These are phyloP conservation scores for Daldinia eschscholtzii DNA, from an alignment of 2,329 filamentous ascomycete genomes.

Conservation along the genomic window DNA sequence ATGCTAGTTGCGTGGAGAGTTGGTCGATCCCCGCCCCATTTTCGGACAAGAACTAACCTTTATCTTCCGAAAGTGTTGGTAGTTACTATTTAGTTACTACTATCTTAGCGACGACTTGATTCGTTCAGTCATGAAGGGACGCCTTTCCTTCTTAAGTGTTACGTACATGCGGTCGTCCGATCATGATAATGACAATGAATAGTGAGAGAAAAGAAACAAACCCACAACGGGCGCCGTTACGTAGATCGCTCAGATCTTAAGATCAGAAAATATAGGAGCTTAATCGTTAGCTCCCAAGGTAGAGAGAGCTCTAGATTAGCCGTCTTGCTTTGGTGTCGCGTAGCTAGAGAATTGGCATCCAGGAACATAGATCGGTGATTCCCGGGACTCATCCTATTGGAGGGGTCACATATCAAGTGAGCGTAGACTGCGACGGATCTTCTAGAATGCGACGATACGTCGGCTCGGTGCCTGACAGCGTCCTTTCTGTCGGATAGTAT, in stretches of 20 bases:
- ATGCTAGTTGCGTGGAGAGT: slow-evolving; percentile 5
- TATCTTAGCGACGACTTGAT: neutral
- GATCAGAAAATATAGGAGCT: neutral
- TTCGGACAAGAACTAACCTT: slow-evolving; percentile 11
- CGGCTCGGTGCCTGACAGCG: neutral
- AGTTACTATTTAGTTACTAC: neutral
- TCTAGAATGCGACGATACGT: slow-evolving; percentile 8
- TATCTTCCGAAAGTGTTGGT: slow-evolving; percentile 10
- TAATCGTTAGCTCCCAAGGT: neutral
- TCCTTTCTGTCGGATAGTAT: neutral
- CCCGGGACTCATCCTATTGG: slow-evolving; percentile 1
- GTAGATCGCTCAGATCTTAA: slow-evolving; percentile 25
- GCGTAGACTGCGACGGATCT: slow-evolving; percentile 16
- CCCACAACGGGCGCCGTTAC: slow-evolving; percentile 15
- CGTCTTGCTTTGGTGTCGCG: neutral
- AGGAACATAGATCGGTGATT: slow-evolving; percentile 1
- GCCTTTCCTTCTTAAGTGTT: neutral
- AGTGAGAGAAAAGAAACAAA: neutral
- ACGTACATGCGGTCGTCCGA: neutral
- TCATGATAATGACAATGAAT: neutral
- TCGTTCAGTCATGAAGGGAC: neutral
- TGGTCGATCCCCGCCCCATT: slow-evolving; percentile 16
- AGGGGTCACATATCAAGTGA: slow-evolving; percentile 19
- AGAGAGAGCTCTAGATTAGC: neutral
- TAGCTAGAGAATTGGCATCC: slow-evolving; percentile 11